Base-by-base conservation (phyloP, 192 early-diverging fungal genomes). In the Coemansia pectinata region DNA sequence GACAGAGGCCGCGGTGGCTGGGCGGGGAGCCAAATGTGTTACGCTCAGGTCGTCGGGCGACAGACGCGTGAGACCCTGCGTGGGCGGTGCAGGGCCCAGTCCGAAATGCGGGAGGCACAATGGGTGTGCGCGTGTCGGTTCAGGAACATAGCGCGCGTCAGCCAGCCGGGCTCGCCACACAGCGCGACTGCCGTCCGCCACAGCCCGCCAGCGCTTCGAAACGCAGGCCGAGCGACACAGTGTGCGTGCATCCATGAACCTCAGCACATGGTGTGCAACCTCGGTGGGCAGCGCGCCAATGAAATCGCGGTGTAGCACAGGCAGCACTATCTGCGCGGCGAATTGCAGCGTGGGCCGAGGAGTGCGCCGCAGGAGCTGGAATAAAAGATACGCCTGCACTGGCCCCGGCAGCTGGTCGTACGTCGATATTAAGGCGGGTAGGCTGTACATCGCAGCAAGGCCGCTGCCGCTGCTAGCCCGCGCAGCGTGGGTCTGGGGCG, bases 291-390 rank as follows among this genome's bases (percentile, higher is more conserved):
- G 75, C 8, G 84, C 83, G 17, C 86, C 87, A 8, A 99, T 63
- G 79, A 98, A 96, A 83, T 99, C 96, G 69, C 93, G 89, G 69
- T 95, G 94, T 70, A 98, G 86, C 15, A 91, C 90, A 2, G 98
- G 94, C 47, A 94, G 79, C 63, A 99, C 90, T n/a, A 95, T 80
- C 33, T 91, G 89, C 60, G 90, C 90, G n/a, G 96, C 90, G 83
- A 95, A 95, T 81, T 98, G 95, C 62, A 99, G 87, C 2, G 92
- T 90, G 3, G 90, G 83, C 3, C 90, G 87, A 8, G 92, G 88
- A 21, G 89, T 95, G 17, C 94, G 88, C 23, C 91, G 88, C 38
- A 99, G 86, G 17, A 99, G 79, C 65, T 98, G 92, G 68, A 94
- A 91, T 40, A 98, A 87, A 65, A 97, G 79, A 59, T 95, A 98